Base-by-base conservation (phyloP, 306 rosid species). In the Ziziphus jujuba region DNA sequence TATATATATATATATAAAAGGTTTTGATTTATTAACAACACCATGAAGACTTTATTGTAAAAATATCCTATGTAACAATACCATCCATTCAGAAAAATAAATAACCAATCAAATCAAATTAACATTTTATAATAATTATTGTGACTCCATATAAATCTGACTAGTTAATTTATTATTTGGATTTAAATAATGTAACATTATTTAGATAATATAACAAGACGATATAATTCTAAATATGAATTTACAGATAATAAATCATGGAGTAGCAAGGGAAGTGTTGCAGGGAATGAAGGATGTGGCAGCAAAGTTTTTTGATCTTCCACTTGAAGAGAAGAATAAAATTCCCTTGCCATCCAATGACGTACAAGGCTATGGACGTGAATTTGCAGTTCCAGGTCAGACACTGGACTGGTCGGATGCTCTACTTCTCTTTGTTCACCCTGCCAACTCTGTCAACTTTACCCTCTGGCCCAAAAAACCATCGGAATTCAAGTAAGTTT, bases 291-390 rank as follows among this genome's bases (percentile, higher is more conserved):
- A 48, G 67, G 77, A 81, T 25, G 73, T 35, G 35, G 22, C 75
- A 43, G 10, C 28, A 5, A 54, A 74, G 59, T 82, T 82, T 79
- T 77, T 85, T 43, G 48, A 66, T 20, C 90, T 82, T 63, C 75
- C 89, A 15, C 20, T 76, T 51, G 77, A 79, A 73, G 86, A 84
- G 79, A 84, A 82, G 67, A 69, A 69, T 33, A 77, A 69, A 55
- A 56, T 74, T 72, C 43, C 82, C 5, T 69, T 72, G 72, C 49
- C 54, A 55, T 16, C 61, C 12, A 25, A 70, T 4, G 80, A 74
- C 2, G 13, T 61, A 44, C 80, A 77, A 14, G 87, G 85, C 36
- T 82, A 85, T 7, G 80, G 83, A 3, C 81, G 74, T 44, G 77
- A 73, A 44, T 43, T 57, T 48, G 76, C 49, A 2, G 69, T 64